Evolutionary conservation across 2,329 filamentous ascomycete genomes (phyloP).

Genomic region (Penicillium sp.): DNA sequence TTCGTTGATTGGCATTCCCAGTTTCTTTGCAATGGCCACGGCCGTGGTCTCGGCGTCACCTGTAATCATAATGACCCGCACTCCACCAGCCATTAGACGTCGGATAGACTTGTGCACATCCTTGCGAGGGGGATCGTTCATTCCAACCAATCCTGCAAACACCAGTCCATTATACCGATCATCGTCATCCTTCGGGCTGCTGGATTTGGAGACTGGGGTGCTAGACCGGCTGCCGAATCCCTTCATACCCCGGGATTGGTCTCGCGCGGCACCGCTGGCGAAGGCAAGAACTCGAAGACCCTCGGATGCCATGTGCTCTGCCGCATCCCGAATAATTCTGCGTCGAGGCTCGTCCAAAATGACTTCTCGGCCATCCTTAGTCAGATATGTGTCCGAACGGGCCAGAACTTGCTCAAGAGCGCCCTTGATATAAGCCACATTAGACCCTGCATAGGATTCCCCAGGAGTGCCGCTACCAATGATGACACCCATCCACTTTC

Average conservation of each 20-base stretch:
- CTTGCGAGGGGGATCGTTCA: slow-evolving; percentile 93
- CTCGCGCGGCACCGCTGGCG: slow-evolving; percentile 73
- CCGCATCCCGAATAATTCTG: slow-evolving; percentile 73
- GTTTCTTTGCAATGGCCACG: slow-evolving; percentile 85
- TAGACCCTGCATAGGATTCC: slow-evolving; percentile 57
- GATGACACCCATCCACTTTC: slow-evolving; percentile 99
- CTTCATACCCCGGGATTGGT: slow-evolving; percentile 43
- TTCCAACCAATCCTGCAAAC: slow-evolving; percentile 90
- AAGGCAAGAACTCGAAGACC: slow-evolving; percentile 90
- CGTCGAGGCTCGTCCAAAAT: slow-evolving; percentile 75
- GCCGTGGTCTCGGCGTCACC: slow-evolving; percentile 95
- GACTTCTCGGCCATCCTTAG: slow-evolving; percentile 80
- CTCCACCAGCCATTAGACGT: slow-evolving; percentile 86
- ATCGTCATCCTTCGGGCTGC: slow-evolving; percentile 53
- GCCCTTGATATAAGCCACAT: slow-evolving; percentile 93
- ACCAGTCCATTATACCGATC: slow-evolving; percentile 79
- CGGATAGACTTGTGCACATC: slow-evolving; percentile 88
- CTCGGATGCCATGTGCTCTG: slow-evolving; percentile 82
- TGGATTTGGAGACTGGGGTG: slow-evolving; percentile 36
- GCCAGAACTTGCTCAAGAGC: slow-evolving; percentile 83
- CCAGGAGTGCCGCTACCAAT: slow-evolving; percentile 59
- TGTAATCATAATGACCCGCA: slow-evolving; percentile 99
- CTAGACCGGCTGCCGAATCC: slow-evolving; percentile 56
- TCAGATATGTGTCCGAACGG: slow-evolving; percentile 87
- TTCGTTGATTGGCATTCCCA: slow-evolving; percentile 83